These are phyloP conservation scores for Fusarium circinatum DNA, from an alignment of 2,329 filamentous ascomycete species.

Conservation along the genomic window DNA sequence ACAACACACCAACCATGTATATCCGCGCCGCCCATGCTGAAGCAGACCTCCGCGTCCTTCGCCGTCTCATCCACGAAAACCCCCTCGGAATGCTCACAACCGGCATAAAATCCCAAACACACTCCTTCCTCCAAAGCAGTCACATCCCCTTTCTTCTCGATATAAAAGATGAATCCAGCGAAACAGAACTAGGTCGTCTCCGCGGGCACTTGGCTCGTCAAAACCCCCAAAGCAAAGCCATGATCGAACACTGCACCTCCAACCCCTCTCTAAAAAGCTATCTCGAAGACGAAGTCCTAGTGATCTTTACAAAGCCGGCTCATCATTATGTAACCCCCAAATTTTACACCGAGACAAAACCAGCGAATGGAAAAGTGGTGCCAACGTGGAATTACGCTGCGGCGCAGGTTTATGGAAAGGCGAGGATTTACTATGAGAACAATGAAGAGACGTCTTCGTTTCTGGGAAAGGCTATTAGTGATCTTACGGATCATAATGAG, in stretches of 20 bases:
- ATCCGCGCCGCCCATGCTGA: slow-evolving; percentile 59
- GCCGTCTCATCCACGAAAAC: slow-evolving; percentile 66
- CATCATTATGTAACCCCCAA: slow-evolving; percentile 76
- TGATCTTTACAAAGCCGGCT: slow-evolving; percentile 67
- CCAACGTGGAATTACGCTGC: slow-evolving; percentile 78
- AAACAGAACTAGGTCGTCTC: slow-evolving; percentile 54
- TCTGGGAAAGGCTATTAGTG: slow-evolving; percentile 60
- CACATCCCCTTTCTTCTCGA: slow-evolving; percentile 72
- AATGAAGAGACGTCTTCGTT: slow-evolving; percentile 55
- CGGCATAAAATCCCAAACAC: slow-evolving; percentile 59
- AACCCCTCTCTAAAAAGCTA: slow-evolving; percentile 15
- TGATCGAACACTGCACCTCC: slow-evolving; percentile 58
- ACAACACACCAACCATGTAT: neutral
- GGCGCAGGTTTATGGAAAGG: slow-evolving; percentile 70
- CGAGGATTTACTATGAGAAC: slow-evolving; percentile 62
- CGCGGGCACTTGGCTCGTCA: slow-evolving; percentile 69
- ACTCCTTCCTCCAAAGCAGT: slow-evolving; percentile 64
- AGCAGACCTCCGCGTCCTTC: slow-evolving; percentile 57
- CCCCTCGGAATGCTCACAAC: slow-evolving; percentile 72
- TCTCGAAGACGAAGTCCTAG: slow-evolving; percentile 66
- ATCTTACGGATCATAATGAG: slow-evolving; percentile 63
- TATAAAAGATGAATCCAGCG: slow-evolving; percentile 51
- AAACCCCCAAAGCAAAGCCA: slow-evolving; percentile 71
- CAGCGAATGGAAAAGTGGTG: slow-evolving; percentile 71
- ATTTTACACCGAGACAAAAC: slow-evolving; percentile 74